Conservation (phyloP, 169 alveolate genomes). For the Hepatocystis sp. region DNA sequence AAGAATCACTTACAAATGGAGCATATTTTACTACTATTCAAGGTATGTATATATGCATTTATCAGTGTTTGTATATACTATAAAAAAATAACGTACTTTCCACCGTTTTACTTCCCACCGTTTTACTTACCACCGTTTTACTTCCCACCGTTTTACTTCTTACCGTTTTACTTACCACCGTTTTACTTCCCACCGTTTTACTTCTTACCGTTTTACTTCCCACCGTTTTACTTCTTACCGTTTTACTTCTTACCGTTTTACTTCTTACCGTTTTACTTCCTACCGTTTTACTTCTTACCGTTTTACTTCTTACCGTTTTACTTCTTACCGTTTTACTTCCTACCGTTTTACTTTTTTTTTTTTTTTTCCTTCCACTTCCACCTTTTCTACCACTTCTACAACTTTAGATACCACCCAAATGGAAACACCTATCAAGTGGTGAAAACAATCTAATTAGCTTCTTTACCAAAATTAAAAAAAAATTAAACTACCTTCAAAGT, state of each 20-base stretch:
- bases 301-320: neutral
- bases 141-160: no score
- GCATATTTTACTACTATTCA: neutral
- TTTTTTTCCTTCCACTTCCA: neutral
- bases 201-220: no score
- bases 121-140: no score
- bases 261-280: no score
- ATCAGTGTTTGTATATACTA: neutral
- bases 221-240: no score
- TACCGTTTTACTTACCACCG: no score
- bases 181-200: no score
- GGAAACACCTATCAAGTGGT: slow-evolving; percentile 16
- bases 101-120: no score
- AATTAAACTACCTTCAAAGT: slow-evolving; percentile 17
- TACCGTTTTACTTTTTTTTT: neutral
- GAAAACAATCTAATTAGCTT: slow-evolving; percentile 19
- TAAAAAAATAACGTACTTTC: slow-evolving; percentile 1
- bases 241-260: no score
- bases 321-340: neutral
- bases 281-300: neutral
- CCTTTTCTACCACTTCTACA: neutral
- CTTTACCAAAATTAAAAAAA: slow-evolving; percentile 10
- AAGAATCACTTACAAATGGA: slow-evolving; percentile 6
- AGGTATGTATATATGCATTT: slow-evolving; percentile 1
- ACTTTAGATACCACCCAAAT: slow-evolving; percentile 37